Base-by-base conservation (phyloP, 345 rosid species). In the Crucihimalaya himalaica region DNA sequence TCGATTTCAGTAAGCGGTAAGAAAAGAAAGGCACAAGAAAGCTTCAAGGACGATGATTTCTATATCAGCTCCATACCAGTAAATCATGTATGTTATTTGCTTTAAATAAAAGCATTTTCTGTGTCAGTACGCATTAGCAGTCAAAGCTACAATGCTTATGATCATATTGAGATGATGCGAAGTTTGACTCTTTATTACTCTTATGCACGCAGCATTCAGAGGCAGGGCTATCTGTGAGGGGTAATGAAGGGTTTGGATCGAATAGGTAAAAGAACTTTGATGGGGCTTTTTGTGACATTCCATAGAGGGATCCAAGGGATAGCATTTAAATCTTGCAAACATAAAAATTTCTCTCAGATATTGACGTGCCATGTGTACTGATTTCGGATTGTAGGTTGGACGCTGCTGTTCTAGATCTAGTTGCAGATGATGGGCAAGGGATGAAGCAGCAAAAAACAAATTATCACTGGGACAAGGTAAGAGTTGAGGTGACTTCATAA, bases 391-490 rank as follows among this genome's bases (percentile, higher is more conserved):
- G 23, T 75, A 94, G 99, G 84, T 79, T 95, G 86, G 97, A 92
- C 32, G 63, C 83, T 80, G 97, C 98, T 68, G 97, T 95, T 37
- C 75, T 92, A 28, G 98, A 95, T 88, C 91, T 95, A 50, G 97
- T 95, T 71, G 99, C 97, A 60, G 99, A 92, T 79, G 94, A 95
- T 78, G 79, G 86, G 57, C 81, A 29, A 64, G 98, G 96, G 53
- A 73, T 90, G 81, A 86, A 86, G 79, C 91, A 92, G 81, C 98
- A 92, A 75, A 83, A 87, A 81, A 23, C 87, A 23, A 71, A 71
- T 66, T 88, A 73, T 72, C 99, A 95, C 68, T 95, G 99, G 99
- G 99, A 95, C 81, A 92, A 87, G 98, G 99, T 95, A 80, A 69
- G 21, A 20, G 23, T 29, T 66, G 40, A 11, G 53, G 14, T 35